These are phyloP conservation scores for Infundibulicybe gibba DNA, from an alignment of 768 basidiomycete species.

Conservation along the genomic window DNA sequence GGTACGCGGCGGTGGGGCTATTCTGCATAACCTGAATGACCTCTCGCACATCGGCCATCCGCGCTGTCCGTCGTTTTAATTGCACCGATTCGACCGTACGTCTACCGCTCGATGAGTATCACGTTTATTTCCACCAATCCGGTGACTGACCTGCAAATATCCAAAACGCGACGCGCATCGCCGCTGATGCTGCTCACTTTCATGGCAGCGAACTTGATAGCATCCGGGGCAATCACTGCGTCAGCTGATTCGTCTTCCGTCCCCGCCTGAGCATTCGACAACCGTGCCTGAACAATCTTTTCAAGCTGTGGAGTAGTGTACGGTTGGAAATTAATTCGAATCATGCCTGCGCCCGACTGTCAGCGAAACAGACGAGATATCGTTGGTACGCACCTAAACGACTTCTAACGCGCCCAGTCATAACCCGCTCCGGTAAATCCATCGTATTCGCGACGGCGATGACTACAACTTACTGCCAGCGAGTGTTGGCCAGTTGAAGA, in stretches of 20 bases:
- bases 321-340: conserved; percentile 88
- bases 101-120: conserved; percentile 27
- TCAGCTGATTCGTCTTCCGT: conserved; percentile 44
- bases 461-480: conserved; percentile 85
- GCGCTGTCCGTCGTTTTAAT: conserved; percentile 45
- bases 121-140: background rate
- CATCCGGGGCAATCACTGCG: conserved; percentile 60
- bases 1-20: conserved; percentile 82
- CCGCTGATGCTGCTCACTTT: conserved; percentile 75
- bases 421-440: conserved; percentile 93
- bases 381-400: conserved; percentile 63
- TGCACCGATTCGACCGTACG: conserved; percentile 82
- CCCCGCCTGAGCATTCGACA: conserved; percentile 55
- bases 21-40: conserved; percentile 88
- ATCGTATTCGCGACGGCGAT: conserved; percentile 98
- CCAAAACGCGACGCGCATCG: conserved; percentile 89
- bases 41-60: conserved; percentile 67
- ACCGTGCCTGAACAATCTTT: conserved; percentile 81
- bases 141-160: conserved; percentile 77
- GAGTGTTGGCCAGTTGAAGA: conserved; percentile 99
- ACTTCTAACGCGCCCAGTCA: conserved; percentile 90
- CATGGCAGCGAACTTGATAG: conserved; percentile 82
- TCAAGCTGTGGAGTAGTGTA: conserved; percentile 78
- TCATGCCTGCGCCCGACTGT: conserved; percentile 59
- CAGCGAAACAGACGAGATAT: background rate